Conservation (phyloP, 2,329 filamentous ascomycete species). For the Eutypa lata region DNA sequence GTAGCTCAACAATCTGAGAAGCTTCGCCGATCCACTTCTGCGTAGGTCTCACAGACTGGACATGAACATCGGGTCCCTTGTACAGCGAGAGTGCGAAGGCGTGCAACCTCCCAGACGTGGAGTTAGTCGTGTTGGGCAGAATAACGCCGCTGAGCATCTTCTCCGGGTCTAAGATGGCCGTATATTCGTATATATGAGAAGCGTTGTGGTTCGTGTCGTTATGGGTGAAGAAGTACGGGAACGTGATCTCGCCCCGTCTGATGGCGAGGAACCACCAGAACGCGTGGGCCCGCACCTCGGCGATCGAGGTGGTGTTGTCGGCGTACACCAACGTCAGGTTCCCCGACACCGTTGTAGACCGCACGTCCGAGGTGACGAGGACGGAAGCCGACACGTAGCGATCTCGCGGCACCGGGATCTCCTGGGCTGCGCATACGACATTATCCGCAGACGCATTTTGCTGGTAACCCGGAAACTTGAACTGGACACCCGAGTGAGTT, state of each 20-base stretch:
- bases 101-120: constrained; percentile 35
- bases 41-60: constrained; percentile 40
- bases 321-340: constrained; percentile 40
- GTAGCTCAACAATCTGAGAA: constrained; percentile 40
- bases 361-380: constrained; percentile 39
- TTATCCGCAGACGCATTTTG: constrained; percentile 32
- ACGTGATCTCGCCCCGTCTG: constrained; percentile 43
- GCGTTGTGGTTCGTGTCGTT: constrained; percentile 40
- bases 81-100: constrained; percentile 40
- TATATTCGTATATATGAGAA: constrained; percentile 43
- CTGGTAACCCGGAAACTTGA: constrained; percentile 40
- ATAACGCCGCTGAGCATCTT: constrained; percentile 37
- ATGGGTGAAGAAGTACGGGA: constrained; percentile 37
- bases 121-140: constrained; percentile 35
- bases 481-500: constrained; percentile 36
- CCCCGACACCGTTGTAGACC: constrained; percentile 34
- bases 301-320: constrained; percentile 35
- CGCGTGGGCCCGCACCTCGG: constrained; percentile 41
- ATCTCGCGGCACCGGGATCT: constrained; percentile 28
- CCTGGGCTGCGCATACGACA: constrained; percentile 39
- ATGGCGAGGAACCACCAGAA: constrained; percentile 44
- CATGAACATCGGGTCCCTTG: constrained; percentile 19
- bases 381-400: constrained; percentile 41
- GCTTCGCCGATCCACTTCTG: constrained; percentile 37
- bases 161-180: constrained; percentile 32